These are phyloP conservation scores for Colletotrichum filicis DNA, from an alignment of 2,329 filamentous ascomycete species.

Conservation along the genomic window DNA sequence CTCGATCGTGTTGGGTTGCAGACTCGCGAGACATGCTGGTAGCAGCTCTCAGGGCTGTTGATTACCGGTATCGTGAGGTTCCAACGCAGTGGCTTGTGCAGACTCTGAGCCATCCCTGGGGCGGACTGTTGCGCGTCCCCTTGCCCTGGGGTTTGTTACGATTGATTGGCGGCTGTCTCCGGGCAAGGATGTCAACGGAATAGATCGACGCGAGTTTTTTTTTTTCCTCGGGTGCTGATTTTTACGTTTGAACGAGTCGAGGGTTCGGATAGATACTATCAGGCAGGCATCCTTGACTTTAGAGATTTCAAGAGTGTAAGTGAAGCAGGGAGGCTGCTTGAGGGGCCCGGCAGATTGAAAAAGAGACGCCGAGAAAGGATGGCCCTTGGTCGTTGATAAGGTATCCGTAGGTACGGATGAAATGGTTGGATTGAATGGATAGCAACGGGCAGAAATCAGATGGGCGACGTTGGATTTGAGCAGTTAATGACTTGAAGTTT, in stretches of 20 bases:
- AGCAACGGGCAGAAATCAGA: background rate
- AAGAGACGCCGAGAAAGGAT: conserved; percentile 17
- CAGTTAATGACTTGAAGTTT: background rate
- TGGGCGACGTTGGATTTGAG: background rate
- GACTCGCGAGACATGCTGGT: background rate
- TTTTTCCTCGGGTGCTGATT: background rate
- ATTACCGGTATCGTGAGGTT: background rate
- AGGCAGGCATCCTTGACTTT: background rate
- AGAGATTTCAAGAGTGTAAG: background rate
- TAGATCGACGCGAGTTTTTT: background rate
- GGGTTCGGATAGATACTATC: background rate
- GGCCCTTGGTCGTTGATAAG: background rate
- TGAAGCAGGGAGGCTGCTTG: conserved; percentile 19
- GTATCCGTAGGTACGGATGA: background rate
- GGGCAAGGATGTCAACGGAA: background rate
- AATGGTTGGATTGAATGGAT: background rate
- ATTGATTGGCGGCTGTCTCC: background rate
- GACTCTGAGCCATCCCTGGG: background rate
- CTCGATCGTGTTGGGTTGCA: background rate
- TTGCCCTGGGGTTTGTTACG: background rate
- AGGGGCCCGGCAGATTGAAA: background rate
- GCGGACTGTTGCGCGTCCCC: background rate
- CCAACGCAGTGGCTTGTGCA: background rate
- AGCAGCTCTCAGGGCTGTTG: background rate
- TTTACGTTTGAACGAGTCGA: background rate